A percentile compares a stretch with the other conserved stretches of the same genome.
Conservation (phyloP, 441 rosid species). For the Bruguiera hainesii region DNA sequence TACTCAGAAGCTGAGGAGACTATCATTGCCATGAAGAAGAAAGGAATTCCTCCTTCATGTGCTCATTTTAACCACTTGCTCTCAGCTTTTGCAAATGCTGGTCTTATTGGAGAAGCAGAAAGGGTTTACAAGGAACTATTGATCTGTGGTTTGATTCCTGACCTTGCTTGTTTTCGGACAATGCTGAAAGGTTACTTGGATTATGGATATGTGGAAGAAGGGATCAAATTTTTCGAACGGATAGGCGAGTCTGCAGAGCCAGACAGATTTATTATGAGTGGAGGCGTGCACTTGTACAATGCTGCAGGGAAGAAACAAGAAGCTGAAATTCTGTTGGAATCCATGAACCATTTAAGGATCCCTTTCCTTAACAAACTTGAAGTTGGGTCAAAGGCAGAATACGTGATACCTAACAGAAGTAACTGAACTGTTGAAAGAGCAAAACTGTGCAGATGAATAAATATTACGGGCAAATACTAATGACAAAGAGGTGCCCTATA, state of each 20-base stretch:
- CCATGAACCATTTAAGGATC: conserved; percentile 32
- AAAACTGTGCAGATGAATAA: too few species aligned
- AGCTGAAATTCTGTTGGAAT: conserved; percentile 33
- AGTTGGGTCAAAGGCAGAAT: conserved; percentile 29
- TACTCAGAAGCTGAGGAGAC: conserved; percentile 57
- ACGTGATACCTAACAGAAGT: background rate
- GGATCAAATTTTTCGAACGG: conserved; percentile 50
- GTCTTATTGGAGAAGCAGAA: conserved; percentile 57
- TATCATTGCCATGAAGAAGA: conserved; percentile 45
- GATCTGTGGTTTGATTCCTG: conserved; percentile 43
- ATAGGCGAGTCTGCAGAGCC: conserved; percentile 33
- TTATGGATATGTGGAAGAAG: conserved; percentile 49
- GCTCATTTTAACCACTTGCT: conserved; percentile 56
- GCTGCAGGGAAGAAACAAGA: conserved; percentile 39
- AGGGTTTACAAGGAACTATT: conserved; percentile 45
- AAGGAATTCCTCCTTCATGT: conserved; percentile 44
- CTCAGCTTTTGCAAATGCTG: conserved; percentile 50
- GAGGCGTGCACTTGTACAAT: conserved; percentile 58
- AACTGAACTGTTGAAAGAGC: background rate
- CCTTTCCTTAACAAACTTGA: conserved; percentile 34
- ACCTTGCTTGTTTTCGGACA: conserved; percentile 43
- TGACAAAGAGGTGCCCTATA: too few species aligned
- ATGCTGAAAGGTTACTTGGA: conserved; percentile 67
- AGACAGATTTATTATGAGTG: conserved; percentile 54
- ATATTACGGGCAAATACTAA: too few species aligned